Evolutionary conservation across 257 asterid species (phyloP).

Genomic region (Solanum virginianum): DNA sequence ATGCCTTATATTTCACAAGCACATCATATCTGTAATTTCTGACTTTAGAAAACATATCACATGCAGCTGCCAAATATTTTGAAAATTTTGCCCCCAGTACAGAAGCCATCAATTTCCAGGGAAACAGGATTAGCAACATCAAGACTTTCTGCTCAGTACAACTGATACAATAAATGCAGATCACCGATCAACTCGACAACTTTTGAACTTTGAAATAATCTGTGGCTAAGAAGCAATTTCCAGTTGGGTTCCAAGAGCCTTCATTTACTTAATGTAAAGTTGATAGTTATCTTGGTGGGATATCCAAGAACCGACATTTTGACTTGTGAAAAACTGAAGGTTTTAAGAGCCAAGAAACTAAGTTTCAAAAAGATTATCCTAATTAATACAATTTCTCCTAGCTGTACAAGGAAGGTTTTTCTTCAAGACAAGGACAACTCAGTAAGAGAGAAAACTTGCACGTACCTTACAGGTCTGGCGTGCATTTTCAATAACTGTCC

Average conservation of each 20-base stretch:
- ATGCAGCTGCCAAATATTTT: neutral
- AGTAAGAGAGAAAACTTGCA: neutral
- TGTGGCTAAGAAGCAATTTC: neutral
- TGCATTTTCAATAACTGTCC: slow-evolving; percentile 84
- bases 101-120: neutral
- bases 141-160: neutral
- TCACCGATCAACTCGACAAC: neutral
- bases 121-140: neutral
- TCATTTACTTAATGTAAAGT: neutral
- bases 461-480: slow-evolving; percentile 77
- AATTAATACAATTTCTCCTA: neutral
- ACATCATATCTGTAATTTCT: neutral
- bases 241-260: neutral
- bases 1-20: neutral
- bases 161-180: neutral
- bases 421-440: neutral
- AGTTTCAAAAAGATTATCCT: neutral
- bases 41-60: neutral
- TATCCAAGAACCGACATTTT: neutral
- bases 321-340: neutral
- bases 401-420: neutral
- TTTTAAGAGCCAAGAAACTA: neutral
- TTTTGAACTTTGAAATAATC: neutral
- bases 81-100: neutral
- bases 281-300: neutral